Base-by-base conservation (phyloP, 1,139 yeast genomes). In the Pichia sp. region DNA sequence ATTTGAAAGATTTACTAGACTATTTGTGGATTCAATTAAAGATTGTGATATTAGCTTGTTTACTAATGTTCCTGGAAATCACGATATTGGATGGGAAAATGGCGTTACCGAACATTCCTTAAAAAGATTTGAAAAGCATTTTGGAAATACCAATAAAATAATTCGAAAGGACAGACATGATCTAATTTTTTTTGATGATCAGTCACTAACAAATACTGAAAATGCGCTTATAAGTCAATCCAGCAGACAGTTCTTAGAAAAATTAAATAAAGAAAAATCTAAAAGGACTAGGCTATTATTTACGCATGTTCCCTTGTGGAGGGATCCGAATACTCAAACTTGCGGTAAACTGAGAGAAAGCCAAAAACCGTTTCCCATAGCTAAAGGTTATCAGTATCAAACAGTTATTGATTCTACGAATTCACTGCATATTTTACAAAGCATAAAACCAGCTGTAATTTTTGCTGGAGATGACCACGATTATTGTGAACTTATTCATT, bases 381-480 rank as follows among this genome's bases (percentile, higher is more conserved):
- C 56, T 1, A 57, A 55, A 41, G 83, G 83, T 1, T 72, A 73
- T 53, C 83, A 78, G 57, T 78, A 75, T 61, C 80, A 77, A 59
- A 75, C 78, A 34, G 75, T 73, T 2, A 58, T 78, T 1, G 69
- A 68, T 34, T 55, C 59, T 3, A 65, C 56, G 2, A 46, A 67
- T 4, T 59, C 73, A 9, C 50, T 54, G 10, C 62, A 65, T 29
- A 55, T 76, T 5, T 55, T 76, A 40, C 40, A 50, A 6, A 60
- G 58, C 30, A 54, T 76, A 5, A 56, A 65, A 39, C 81, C 81
- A 0, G 73, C 69, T 37, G 48, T 74, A 43, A 60, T 75, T 11
- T 73, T 73, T 55, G 64, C 74, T 29, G 81, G 80, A 5, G 81
- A 76, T 57, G 81, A 76, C 59, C 81, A 76, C 57, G 81, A 78